Conservation (phyloP, 352 stramenopile species). For the Blastocystis hominis region DNA sequence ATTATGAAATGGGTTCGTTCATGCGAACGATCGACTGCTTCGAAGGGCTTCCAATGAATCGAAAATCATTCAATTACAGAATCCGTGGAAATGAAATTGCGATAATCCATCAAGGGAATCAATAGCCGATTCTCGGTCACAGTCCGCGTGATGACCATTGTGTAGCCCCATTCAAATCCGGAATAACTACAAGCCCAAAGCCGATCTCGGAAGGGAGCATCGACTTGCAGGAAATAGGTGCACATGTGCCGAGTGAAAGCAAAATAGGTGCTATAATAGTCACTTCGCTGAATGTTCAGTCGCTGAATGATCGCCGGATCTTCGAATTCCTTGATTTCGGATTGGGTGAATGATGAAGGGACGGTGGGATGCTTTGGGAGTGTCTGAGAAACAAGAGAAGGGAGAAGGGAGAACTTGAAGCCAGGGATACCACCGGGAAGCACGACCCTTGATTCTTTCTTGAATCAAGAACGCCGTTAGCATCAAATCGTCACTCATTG, state of each 20-base stretch:
- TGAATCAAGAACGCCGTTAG: neutral
- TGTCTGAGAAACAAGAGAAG: neutral
- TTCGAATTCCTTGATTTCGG: neutral
- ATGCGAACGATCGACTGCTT: neutral
- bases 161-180: neutral
- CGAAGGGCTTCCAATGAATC: neutral
- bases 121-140: neutral
- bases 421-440: neutral
- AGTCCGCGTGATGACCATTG: neutral
- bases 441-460: neutral
- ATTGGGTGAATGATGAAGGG: neutral
- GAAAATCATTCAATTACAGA: neutral
- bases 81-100: slow-evolving; percentile 34
- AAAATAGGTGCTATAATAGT: neutral
- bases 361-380: neutral
- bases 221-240: neutral
- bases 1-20: neutral
- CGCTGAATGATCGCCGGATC: neutral
- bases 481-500: slow-evolving; percentile 9
- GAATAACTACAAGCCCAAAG: neutral
- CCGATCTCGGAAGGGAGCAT: neutral
- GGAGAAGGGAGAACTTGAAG: neutral
- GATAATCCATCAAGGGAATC: slow-evolving; percentile 17
- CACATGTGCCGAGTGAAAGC: neutral
- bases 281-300: neutral